Evolutionary conservation across 495 filamentous ascomycete genomes (phyloP).

Genomic region (Annulohypoxylon bovei): DNA sequence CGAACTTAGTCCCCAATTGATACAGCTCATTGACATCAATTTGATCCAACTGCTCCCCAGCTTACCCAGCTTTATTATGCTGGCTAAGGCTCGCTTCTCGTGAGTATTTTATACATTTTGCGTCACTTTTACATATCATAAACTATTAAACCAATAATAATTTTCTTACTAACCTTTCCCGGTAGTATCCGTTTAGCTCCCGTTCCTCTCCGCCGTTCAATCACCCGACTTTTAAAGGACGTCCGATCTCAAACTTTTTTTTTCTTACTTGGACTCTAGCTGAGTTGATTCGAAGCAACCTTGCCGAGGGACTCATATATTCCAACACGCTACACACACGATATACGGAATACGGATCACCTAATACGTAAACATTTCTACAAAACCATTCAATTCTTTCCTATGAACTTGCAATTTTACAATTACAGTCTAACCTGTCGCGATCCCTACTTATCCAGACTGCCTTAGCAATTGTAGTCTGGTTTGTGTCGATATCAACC

Average conservation of each 20-base stretch:
- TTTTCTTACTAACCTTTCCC: constrained; percentile 35
- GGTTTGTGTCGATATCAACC: constrained; percentile 11
- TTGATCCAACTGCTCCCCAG: constrained; percentile 35
- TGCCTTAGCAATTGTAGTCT: constrained; percentile 27
- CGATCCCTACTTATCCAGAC: constrained; percentile 6
- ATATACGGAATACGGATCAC: not conserved
- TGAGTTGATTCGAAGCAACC: constrained; percentile 9
- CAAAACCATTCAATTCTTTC: constrained; percentile 8
- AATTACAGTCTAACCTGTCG: constrained; percentile 18
- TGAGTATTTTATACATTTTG: constrained; percentile 23
- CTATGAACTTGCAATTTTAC: constrained; percentile 44
- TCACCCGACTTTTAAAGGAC: constrained; percentile 36
- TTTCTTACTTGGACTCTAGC: constrained; percentile 20
- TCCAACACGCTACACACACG: not conserved
- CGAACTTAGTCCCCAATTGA: constrained; percentile 26
- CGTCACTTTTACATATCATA: constrained; percentile 35
- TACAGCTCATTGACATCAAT: constrained; percentile 36
- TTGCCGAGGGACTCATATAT: not conserved
- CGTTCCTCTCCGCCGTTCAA: constrained; percentile 36
- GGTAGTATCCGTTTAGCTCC: constrained; percentile 31
- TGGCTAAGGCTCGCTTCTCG: constrained; percentile 17
- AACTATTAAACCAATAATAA: constrained; percentile 15
- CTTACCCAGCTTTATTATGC: constrained; percentile 34
- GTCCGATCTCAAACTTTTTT: constrained; percentile 40
- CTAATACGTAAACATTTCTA: not conserved